Base-by-base conservation (phyloP, 1,284 basidiomycete species). In the Leccinum subfulvum region DNA sequence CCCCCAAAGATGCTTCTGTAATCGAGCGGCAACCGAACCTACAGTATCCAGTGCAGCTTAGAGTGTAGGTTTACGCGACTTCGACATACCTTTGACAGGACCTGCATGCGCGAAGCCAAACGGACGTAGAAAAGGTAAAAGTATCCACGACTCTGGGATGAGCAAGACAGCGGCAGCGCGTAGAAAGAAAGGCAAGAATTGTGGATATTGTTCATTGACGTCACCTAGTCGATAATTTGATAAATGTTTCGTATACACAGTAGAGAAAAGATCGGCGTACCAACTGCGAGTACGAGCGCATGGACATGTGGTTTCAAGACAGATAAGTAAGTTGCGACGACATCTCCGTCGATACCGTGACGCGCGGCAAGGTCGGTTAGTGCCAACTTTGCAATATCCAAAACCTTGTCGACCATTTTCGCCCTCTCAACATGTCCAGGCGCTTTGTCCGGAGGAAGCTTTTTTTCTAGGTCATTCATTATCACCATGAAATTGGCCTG, bases 91-190 rank as follows among this genome's bases (percentile, higher is more conserved):
- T 44, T 44, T 18, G 41, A 69, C 7, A 26, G 58, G 66, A 7
- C 68, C 68, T 2, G 1, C 3, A n/a, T 58, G 66, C 2, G 68
- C 66, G 1, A 71, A 70, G 23, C 68, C 70, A 54, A 71, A 59
- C 11, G 60, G 0, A 0, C 51, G 18, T 1, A 69, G 4, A 0
- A 35, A 35, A 13, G 35, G 35, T 35, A 35, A 13, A 69, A 23
- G 0, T 13, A 68, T 60, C 63, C 66, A 64, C 0, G 14, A 33
- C 33, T 70, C 56, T 0, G 69, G 62, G 44, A 69, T 16, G n/a
- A 71, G 66, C 18, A 68, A 4, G 14, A 1, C 7, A 1, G 18
- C 18, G 7, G 71, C 35, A 26, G 47, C 35, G 26, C 60, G 63
- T 18, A 9, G 2, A 4, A 70, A 16, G 9, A 14, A 5, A 3